Conservation (phyloP, 805 yeast genomes). For the Saccharomycopsis sp. region DNA sequence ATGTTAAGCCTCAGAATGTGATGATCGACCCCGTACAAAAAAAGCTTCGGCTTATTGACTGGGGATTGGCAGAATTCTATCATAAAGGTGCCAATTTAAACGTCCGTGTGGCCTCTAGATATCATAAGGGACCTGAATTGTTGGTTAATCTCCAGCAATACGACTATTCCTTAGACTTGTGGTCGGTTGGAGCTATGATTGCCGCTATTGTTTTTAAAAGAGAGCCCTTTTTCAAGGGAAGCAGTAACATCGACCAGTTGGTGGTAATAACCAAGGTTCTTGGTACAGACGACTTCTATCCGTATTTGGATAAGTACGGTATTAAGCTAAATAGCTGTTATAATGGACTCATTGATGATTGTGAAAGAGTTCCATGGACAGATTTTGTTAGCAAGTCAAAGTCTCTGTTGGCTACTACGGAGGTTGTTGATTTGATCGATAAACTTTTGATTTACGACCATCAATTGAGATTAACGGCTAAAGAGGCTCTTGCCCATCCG, state of each 20-base stretch:
- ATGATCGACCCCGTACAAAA: conserved; percentile 81
- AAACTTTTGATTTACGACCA: conserved; percentile 79
- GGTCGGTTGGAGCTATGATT: conserved; percentile 92
- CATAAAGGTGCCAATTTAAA: conserved; percentile 86
- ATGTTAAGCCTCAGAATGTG: conserved; percentile 91
- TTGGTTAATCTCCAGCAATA: conserved; percentile 80
- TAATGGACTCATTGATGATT: conserved; percentile 61
- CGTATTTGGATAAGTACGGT: conserved; percentile 65
- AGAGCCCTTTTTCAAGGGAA: conserved; percentile 91
- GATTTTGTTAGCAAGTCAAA: conserved; percentile 67
- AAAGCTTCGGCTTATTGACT: conserved; percentile 76
- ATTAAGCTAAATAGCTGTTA: conserved; percentile 68
- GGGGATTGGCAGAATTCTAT: conserved; percentile 95
- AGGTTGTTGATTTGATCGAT: conserved; percentile 76
- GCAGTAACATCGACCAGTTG: conserved; percentile 83
- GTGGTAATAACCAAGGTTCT: conserved; percentile 83
- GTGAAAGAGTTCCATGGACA: conserved; percentile 82
- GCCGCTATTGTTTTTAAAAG: conserved; percentile 86
- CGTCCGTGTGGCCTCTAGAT: conserved; percentile 89
- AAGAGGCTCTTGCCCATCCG: conserved; percentile 75
- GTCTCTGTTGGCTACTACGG: conserved; percentile 58
- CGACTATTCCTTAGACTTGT: conserved; percentile 85
- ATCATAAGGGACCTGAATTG: conserved; percentile 90
- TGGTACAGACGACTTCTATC: conserved; percentile 75
- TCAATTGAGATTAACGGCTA: conserved; percentile 80